These are phyloP conservation scores for Populus deltoides DNA, from an alignment of 345 rosid species.

Conservation along the genomic window DNA sequence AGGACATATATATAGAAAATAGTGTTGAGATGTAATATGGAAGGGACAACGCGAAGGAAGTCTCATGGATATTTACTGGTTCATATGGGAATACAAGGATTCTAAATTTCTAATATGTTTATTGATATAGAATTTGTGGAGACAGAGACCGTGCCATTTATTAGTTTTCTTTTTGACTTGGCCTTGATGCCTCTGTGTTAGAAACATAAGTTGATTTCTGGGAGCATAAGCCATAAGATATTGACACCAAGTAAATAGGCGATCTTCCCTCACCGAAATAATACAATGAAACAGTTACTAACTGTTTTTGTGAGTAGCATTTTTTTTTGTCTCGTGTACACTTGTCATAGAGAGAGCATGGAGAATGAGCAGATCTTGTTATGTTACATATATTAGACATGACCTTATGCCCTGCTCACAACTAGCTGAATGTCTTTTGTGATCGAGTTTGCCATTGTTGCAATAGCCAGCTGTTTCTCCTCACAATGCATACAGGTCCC, in stretches of 20 bases:
- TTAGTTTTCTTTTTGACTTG: background rate
- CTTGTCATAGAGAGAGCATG: background rate
- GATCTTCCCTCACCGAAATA: background rate
- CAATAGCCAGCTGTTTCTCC: background rate
- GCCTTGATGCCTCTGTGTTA: background rate
- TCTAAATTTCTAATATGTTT: background rate
- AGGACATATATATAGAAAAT: background rate
- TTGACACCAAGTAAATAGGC: background rate
- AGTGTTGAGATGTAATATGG: background rate
- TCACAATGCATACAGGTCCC: background rate
- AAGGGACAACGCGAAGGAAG: background rate
- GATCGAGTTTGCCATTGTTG: background rate
- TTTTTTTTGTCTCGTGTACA: background rate
- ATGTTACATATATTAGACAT: background rate
- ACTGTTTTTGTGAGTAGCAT: background rate
- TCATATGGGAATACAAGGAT: background rate
- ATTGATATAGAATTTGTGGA: background rate
- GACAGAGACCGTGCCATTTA: background rate
- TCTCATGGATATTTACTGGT: background rate
- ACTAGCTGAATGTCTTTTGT: background rate
- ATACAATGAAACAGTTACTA: background rate
- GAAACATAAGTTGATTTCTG: background rate
- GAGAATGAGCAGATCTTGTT: too few relatives aligned
- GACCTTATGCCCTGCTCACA: background rate
- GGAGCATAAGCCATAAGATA: background rate